phyloP scores from a whole-genome alignment of 2,329 filamentous ascomycete genomes.

The Pyricularia pennisetigena region DNA sequence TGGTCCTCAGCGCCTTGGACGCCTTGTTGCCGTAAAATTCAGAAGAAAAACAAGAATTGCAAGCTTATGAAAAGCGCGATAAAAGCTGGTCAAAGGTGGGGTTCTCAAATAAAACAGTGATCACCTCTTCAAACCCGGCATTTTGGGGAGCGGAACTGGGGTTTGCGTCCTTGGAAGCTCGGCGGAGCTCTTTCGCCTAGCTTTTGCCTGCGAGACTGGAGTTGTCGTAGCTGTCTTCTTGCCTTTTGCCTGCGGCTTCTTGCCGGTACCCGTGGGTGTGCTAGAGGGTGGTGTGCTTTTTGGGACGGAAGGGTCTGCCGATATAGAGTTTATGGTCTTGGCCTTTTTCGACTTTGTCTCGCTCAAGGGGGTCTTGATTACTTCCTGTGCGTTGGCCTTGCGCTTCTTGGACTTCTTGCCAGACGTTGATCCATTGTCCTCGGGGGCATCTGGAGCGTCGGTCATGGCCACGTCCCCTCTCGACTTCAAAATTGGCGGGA shows the following conservation, averaged over 20 bases:
- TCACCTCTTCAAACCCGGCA: constrained; percentile 3
- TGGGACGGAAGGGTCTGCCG: constrained; percentile 2
- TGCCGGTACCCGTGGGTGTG: not conserved
- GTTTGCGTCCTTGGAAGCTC: constrained; percentile 6
- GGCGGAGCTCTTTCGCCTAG: not conserved
- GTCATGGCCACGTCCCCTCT: constrained; percentile 8
- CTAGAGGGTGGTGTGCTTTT: not conserved
- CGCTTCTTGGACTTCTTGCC: constrained; percentile 25
- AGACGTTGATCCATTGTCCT: constrained; percentile 20
- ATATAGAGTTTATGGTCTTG: constrained; percentile 13
- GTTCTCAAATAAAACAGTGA: not conserved
- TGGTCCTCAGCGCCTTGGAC: no score
- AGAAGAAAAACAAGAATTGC: not conserved
- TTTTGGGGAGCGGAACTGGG: constrained; percentile 9
- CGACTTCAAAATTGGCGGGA: constrained; percentile 5
- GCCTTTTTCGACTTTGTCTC: constrained; percentile 26
- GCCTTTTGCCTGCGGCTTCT: constrained; percentile 10
- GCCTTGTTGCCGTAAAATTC: no score
- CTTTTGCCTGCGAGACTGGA: not conserved
- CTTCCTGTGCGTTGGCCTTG: constrained; percentile 23
- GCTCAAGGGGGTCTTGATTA: constrained; percentile 8
- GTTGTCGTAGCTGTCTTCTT: constrained; percentile 3
- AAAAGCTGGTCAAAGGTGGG: not conserved
- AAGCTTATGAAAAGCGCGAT: not conserved
- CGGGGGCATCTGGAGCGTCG: not conserved